Evolutionary conservation across 2,329 filamentous ascomycete species (phyloP).

Genomic region (Penicillium sp.): DNA sequence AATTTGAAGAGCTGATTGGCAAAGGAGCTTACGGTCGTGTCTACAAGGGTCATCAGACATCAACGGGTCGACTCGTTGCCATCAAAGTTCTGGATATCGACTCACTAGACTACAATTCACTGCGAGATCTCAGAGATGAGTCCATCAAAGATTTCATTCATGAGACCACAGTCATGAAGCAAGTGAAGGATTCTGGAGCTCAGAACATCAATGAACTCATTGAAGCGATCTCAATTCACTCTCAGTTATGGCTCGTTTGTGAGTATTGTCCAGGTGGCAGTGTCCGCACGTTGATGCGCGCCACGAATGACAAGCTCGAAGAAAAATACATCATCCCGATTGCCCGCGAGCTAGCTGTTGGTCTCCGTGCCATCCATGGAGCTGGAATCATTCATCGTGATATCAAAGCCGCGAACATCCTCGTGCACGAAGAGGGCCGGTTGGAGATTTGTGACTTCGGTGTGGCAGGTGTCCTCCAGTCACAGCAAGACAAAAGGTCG

Average conservation of each 20-base stretch:
- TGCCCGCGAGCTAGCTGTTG: conserved; percentile 63
- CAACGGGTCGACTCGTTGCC: conserved; percentile 47
- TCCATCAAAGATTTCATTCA: conserved; percentile 59
- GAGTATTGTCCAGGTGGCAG: conserved; percentile 69
- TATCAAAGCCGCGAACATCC: conserved; percentile 65
- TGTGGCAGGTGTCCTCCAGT: conserved; percentile 63
- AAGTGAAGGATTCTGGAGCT: conserved; percentile 62
- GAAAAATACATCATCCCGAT: conserved; percentile 66
- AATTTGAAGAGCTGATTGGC: conserved; percentile 54
- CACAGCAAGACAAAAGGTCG: conserved; percentile 60
- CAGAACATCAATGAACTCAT: conserved; percentile 66
- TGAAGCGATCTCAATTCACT: conserved; percentile 64
- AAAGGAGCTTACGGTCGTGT: conserved; percentile 55
- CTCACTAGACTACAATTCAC: conserved; percentile 49
- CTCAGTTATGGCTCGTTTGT: conserved; percentile 66
- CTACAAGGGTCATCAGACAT: conserved; percentile 49
- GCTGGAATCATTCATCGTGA: conserved; percentile 68
- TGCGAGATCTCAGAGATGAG: conserved; percentile 50
- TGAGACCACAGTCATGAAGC: conserved; percentile 63
- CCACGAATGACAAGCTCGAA: conserved; percentile 52
- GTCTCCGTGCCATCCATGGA: conserved; percentile 63
- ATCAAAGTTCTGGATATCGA: conserved; percentile 56
- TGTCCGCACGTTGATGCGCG: conserved; percentile 60
- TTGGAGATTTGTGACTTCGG: conserved; percentile 68
- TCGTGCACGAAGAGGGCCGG: conserved; percentile 64